Percentiles rank a stretch among this genome's conserved stretches.
phyloP scores from a whole-genome alignment of 2,329 filamentous ascomycete species.

The Aspergillus quadricinctus region DNA sequence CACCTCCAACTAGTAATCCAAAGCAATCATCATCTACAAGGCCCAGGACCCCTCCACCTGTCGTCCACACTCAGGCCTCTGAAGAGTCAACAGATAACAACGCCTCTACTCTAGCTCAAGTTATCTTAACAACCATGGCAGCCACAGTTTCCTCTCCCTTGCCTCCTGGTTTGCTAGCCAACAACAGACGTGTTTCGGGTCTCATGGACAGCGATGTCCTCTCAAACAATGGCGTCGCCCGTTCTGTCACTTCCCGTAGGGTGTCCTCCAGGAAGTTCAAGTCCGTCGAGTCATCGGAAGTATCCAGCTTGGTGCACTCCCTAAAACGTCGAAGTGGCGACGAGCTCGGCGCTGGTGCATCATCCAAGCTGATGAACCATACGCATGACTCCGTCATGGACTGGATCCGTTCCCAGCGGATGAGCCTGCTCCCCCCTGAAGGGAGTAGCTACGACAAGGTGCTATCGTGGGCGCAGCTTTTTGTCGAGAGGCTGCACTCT shows the following conservation, averaged over 20 bases:
- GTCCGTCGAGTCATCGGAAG: not conserved
- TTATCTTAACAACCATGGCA: not conserved
- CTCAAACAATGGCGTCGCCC: constrained; percentile 8
- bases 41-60: not conserved
- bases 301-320: not conserved
- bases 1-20: constrained; percentile 1
- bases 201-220: constrained; percentile 4
- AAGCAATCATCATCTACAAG: constrained; percentile 6
- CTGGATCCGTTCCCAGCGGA: constrained; percentile 32
- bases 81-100: not conserved
- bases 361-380: not conserved
- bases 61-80: not conserved
- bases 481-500: constrained; percentile 29
- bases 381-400: constrained; percentile 11
- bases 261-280: not conserved
- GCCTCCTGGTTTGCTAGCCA: constrained; percentile 1
- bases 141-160: constrained; percentile 2
- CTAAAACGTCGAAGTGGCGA: not conserved
- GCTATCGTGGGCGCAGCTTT: constrained; percentile 33
- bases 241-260: constrained; percentile 5
- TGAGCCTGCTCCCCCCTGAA: constrained; percentile 32
- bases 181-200: constrained; percentile 1
- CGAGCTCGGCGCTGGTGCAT: not conserved
- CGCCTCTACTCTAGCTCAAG: not conserved
- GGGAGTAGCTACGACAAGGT: constrained; percentile 38